Evolutionary conservation across 140 eudicot species (phyloP).

Genomic region (Oenanthe javanica): DNA sequence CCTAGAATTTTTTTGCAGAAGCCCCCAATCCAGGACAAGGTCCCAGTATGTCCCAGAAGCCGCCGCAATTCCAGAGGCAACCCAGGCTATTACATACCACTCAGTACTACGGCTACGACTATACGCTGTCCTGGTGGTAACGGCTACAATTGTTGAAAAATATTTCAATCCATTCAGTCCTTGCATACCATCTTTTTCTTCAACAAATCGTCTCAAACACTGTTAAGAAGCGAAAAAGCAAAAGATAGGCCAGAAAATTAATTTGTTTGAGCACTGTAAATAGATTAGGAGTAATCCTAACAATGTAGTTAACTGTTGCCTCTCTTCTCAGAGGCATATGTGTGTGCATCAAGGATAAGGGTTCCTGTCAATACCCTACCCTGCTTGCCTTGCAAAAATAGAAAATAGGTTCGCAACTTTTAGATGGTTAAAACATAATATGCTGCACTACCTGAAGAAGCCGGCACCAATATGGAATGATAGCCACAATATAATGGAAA

Average conservation of each 20-base stretch:
- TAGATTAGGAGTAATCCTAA: background rate
- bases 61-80: slow-evolving; percentile 31
- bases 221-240: slow-evolving; percentile 4
- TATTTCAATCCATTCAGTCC: slow-evolving; percentile 45
- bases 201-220: slow-evolving; percentile 51
- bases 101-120: slow-evolving; percentile 22
- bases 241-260: background rate
- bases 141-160: slow-evolving; percentile 39
- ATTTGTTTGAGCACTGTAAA: background rate
- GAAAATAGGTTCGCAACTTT: too few species aligned
- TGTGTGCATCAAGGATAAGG: too few species aligned
- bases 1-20: slow-evolving; percentile 39
- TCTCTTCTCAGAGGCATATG: too few species aligned
- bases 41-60: slow-evolving; percentile 56
- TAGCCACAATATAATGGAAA: slow-evolving; percentile 30
- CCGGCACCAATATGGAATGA: slow-evolving; percentile 26
- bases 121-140: slow-evolving; percentile 34
- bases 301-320: background rate
- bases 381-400: too few species aligned
- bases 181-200: slow-evolving; percentile 49
- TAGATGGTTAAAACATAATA: background rate
- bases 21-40: slow-evolving; percentile 70
- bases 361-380: too few species aligned
- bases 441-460: slow-evolving; percentile 23
- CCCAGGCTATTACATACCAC: slow-evolving; percentile 21